Base-by-base conservation (phyloP, 352 stramenopile species). In the Thraustotheca clavata region DNA sequence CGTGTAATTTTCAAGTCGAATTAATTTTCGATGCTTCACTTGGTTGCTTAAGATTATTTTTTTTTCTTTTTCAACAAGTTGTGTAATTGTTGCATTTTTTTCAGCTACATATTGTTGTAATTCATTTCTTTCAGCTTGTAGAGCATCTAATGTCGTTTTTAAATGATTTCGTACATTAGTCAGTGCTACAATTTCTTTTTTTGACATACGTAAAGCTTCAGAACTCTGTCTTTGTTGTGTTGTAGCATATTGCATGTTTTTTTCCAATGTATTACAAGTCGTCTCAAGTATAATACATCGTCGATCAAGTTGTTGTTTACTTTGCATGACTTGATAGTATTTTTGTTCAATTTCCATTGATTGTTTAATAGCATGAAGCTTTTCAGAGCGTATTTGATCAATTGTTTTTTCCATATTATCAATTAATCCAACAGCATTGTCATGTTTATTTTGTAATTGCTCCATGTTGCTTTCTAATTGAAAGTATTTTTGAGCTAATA, bases 401-500 rank as follows among this genome's bases (percentile, higher is more conserved):
- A 47, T 24, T n/a, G 27, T n/a, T 24, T 4, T 4, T 27, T 47
- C 39, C n/a, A 27, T 27, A 24, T 4, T 47, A n/a, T n/a, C 39
- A 24, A 47, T 24, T 24, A 39, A 9, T 2, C 31, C 18, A 31
- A 59, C n/a, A 7, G 20, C 20, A 31, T 40, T 8, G 24, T 16
- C 24, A 34, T 59, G 24, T 20, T 59, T 35, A 14, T 39, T 16
- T 8, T 16, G 14, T 14, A 59, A 12, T 2, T 59, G 31, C n/a
- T 59, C 27, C 12, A 16, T 31, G 14, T 59, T 34, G 20, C 16
- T 22, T 39, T 59, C 49, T 14, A 59, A 18, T 29, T 59, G 14
- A 59, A 59, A 59, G 49, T 59, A 59, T 34, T 59, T 59, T 40
- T 59, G 14, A 3, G 49, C 49, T 31, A 59, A 34, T 7, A 59